These are phyloP conservation scores for Russula vinacea DNA, from an alignment of 768 basidiomycete species.

Conservation along the genomic window DNA sequence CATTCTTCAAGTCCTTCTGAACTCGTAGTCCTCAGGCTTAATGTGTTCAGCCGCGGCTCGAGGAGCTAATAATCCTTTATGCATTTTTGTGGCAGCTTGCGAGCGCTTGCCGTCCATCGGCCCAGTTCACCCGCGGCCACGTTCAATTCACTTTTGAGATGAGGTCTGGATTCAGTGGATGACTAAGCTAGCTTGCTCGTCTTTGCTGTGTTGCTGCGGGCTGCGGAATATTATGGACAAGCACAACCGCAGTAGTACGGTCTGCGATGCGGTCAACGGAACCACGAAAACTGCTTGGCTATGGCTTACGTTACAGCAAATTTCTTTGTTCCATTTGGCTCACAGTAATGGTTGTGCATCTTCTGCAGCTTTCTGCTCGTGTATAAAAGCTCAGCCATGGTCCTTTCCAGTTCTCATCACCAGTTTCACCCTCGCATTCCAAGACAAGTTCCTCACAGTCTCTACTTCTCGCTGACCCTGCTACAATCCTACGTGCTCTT, in stretches of 20 bases:
- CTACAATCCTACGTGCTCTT: neutral
- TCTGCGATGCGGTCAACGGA: neutral
- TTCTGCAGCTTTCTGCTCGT: too few relatives aligned
- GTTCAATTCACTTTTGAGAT: too few relatives aligned
- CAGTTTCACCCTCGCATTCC: neutral
- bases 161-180: too few relatives aligned
- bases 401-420: neutral
- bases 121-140: too few relatives aligned
- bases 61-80: too few relatives aligned
- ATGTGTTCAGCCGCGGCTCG: neutral
- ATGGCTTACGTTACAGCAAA: neutral
- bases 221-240: too few relatives aligned
- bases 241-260: too few relatives aligned
- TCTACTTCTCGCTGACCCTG: neutral
- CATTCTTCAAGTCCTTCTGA: neutral
- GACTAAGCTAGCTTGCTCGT: too few relatives aligned
- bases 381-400: constrained; percentile 8
- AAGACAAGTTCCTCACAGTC: constrained; percentile 12
- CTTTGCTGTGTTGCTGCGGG: neutral
- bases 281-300: neutral
- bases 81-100: too few relatives aligned
- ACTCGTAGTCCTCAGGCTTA: neutral
- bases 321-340: neutral
- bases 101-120: neutral
- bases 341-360: neutral